Conservation (phyloP, 805 yeast species). For the Torulaspora delbrueckii region DNA sequence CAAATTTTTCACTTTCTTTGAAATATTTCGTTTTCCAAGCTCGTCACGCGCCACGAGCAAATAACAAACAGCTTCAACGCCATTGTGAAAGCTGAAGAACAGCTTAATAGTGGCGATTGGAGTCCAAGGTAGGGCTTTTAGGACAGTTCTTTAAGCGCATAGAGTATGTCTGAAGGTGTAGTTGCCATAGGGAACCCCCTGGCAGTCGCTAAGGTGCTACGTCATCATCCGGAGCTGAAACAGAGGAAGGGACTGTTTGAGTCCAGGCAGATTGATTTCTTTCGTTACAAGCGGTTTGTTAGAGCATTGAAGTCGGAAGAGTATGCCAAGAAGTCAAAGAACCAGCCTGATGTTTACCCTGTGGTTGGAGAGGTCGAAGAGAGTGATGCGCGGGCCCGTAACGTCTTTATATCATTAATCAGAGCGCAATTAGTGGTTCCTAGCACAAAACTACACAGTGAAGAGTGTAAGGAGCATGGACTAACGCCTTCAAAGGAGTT, state of each 20-base stretch:
- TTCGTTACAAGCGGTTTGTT: constrained; percentile 76
- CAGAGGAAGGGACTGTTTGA: constrained; percentile 77
- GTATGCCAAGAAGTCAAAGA: constrained; percentile 50
- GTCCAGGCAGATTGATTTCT: constrained; percentile 71
- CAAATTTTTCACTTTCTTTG: constrained; percentile 3
- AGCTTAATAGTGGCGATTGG: constrained; percentile 1
- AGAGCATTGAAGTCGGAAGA: constrained; percentile 74
- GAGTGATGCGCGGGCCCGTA: constrained; percentile 53
- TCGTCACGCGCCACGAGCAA: background rate
- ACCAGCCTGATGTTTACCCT: constrained; percentile 46
- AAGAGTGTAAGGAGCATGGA: constrained; percentile 57
- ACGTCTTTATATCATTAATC: constrained; percentile 61
- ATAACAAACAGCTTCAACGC: background rate
- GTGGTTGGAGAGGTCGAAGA: constrained; percentile 31
- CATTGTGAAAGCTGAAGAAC: background rate
- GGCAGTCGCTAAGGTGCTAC: constrained; percentile 66
- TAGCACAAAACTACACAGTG: constrained; percentile 64
- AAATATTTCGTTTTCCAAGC: background rate
- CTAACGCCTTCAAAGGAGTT: constrained; percentile 56
- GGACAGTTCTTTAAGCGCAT: background rate
- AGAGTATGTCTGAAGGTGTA: constrained; percentile 37
- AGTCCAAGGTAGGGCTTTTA: background rate
- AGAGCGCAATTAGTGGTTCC: constrained; percentile 72
- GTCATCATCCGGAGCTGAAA: constrained; percentile 63
- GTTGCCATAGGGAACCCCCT: constrained; percentile 39